Evolutionary conservation across 805 yeast species (phyloP).

Genomic region (Dipodascopsis tothii): DNA sequence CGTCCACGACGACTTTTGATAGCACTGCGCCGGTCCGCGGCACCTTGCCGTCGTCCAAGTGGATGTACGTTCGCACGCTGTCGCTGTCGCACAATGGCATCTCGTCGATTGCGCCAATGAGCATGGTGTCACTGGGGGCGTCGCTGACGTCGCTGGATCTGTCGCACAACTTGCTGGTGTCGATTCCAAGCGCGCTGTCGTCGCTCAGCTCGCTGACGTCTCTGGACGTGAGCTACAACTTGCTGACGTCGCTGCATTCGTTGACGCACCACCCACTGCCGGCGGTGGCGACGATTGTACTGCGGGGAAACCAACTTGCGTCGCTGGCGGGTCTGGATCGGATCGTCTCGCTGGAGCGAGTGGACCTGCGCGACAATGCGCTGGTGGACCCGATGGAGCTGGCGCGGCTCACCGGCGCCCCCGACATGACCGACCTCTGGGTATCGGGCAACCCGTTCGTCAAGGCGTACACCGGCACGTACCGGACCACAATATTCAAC

Average conservation of each 20-base stretch:
- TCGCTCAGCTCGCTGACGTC: conserved; percentile 48
- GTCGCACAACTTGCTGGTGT: conserved; percentile 45
- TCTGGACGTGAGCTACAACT: conserved; percentile 57
- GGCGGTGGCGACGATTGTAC: conserved; percentile 19
- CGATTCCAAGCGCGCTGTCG: conserved; percentile 48
- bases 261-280: conserved; percentile 21
- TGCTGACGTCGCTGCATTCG: conserved; percentile 27
- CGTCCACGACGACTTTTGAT: conserved; percentile 25
- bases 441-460: conserved; percentile 26
- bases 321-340: conserved; percentile 25
- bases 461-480: conserved; percentile 17
- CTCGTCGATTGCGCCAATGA: conserved; percentile 28
- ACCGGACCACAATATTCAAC: conserved; percentile 25
- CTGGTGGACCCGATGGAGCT: conserved; percentile 24
- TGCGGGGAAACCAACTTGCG: conserved; percentile 24
- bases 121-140: conserved; percentile 30
- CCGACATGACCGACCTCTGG: conserved; percentile 25
- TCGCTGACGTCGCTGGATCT: conserved; percentile 43
- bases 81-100: conserved; percentile 38
- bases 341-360: conserved; percentile 20
- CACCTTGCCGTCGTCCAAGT: conserved; percentile 24
- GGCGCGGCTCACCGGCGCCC: conserved; percentile 21
- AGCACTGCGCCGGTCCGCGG: conserved; percentile 20
- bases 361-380: conserved; percentile 26
- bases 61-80: conserved; percentile 38